A percentile compares a stretch with the other conserved stretches of the same genome.
phyloP scores from a whole-genome alignment of 371 early-diverging fungal genomes.

The Syncephalastrum monosporum region DNA sequence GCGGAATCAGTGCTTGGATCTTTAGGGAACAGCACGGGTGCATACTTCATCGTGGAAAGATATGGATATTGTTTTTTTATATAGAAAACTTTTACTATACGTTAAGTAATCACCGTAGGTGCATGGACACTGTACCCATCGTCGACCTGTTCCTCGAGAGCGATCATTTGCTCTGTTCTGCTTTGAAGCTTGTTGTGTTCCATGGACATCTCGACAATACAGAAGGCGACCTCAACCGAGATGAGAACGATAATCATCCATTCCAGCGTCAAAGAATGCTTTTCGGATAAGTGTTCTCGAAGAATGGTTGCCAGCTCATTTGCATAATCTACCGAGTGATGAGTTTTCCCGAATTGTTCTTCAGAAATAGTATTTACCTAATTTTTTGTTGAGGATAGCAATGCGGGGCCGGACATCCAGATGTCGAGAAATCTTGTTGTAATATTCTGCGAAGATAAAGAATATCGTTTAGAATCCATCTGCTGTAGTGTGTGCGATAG shows the following conservation, averaged over 20 bases:
- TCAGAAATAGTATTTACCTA: neutral
- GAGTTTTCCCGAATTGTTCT: too few species aligned
- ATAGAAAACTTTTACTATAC: neutral
- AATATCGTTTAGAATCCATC: neutral
- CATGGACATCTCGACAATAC: neutral
- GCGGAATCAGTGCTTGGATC: too few species aligned
- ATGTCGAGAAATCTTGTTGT: slow-evolving; percentile 9
- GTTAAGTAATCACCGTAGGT: slow-evolving; percentile 6
- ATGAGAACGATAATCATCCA: slow-evolving; percentile 11
- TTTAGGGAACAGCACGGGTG: too few species aligned
- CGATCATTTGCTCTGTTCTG: neutral
- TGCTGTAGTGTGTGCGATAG: neutral
- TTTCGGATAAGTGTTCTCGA: slow-evolving; percentile 8
- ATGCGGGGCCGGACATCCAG: slow-evolving; percentile 16
- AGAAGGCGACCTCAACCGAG: slow-evolving; percentile 6
- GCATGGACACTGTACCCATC: slow-evolving; percentile 8
- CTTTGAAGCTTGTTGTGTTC: neutral
- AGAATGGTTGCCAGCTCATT: slow-evolving; percentile 11
- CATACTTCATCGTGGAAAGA: too few species aligned
- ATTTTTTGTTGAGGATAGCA: slow-evolving; percentile 14
- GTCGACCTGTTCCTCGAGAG: slow-evolving; percentile 1
- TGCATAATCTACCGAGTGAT: slow-evolving; percentile 3
- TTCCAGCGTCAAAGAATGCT: slow-evolving; percentile 8
- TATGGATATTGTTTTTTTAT: neutral
- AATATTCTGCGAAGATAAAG: slow-evolving; percentile 2